These are phyloP conservation scores for Haemoproteus tartakovskyi DNA, from an alignment of 169 alveolate species.

Conservation along the genomic window DNA sequence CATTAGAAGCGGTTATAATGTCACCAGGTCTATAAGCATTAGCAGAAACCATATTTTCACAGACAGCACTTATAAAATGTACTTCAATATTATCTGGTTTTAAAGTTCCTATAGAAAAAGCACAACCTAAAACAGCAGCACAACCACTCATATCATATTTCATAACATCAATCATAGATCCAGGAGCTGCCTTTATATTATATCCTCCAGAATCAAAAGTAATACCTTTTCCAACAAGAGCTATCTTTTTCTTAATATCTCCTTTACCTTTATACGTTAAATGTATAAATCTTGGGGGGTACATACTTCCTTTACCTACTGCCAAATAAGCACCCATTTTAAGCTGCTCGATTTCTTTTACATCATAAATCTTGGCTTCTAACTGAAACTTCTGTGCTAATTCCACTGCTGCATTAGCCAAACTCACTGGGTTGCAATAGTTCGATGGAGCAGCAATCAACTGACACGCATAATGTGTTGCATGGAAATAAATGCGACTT, in stretches of 20 bases:
- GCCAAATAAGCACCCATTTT: conserved; percentile 87
- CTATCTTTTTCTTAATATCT: conserved; percentile 71
- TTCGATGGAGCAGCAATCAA: conserved; percentile 84
- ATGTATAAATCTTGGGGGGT: conserved; percentile 86
- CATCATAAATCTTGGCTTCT: conserved; percentile 72
- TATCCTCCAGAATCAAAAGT: conserved; percentile 93
- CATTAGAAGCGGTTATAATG: conserved; percentile 90
- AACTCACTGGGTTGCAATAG: conserved; percentile 79
- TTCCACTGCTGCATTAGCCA: conserved; percentile 73
- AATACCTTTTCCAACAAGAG: conserved; percentile 94
- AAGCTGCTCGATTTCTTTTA: conserved; percentile 80
- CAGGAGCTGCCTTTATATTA: conserved; percentile 82
- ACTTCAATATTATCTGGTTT: conserved; percentile 84
- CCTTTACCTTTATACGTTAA: conserved; percentile 76
- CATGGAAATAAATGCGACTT: conserved; percentile 21
- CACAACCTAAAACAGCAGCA: conserved; percentile 89
- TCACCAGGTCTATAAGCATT: conserved; percentile 92
- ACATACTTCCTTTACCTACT: conserved; percentile 87
- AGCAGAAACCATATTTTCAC: conserved; percentile 90
- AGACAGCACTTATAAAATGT: conserved; percentile 85
- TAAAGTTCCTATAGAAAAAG: conserved; percentile 78
- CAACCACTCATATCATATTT: conserved; percentile 88
- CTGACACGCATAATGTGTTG: conserved; percentile 70
- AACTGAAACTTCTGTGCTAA: conserved; percentile 77
- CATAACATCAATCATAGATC: conserved; percentile 77